Evolutionary conservation across 23 red algal species (phyloP).

Genomic region (Pyropia haitanensis): DNA sequence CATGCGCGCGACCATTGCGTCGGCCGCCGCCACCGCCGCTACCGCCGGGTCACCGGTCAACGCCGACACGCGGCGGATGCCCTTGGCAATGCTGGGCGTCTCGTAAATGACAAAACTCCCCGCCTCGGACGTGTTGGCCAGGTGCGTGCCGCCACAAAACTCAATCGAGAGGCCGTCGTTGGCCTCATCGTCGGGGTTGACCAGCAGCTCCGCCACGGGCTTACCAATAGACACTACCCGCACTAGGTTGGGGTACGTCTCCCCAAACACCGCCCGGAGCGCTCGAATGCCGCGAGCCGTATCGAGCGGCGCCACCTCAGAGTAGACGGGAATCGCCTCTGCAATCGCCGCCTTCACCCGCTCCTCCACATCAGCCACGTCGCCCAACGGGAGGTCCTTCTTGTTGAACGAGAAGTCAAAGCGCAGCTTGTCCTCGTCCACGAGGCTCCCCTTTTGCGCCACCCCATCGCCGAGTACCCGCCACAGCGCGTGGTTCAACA

Average conservation of each 20-base stretch:
- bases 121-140: constrained; percentile 78
- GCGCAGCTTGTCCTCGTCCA: constrained; percentile 88
- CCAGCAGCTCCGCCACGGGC: constrained; percentile 69
- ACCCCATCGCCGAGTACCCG: constrained; percentile 67
- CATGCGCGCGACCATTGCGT: constrained; percentile 23
- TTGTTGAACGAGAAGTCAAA: constrained; percentile 92
- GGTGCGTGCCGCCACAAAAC: constrained; percentile 94
- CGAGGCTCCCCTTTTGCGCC: constrained; percentile 83
- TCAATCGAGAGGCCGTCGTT: constrained; percentile 70
- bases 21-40: constrained; percentile 23
- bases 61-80: constrained; percentile 77
- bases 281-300: constrained; percentile 64
- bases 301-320: constrained; percentile 42
- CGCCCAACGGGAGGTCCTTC: not conserved
- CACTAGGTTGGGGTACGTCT: constrained; percentile 93
- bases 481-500: constrained; percentile 89
- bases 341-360: constrained; percentile 27
- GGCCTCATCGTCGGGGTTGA: constrained; percentile 57
- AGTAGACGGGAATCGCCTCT: constrained; percentile 50
- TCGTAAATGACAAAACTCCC: constrained; percentile 67
- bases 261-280: constrained; percentile 89
- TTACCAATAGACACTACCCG: constrained; percentile 83
- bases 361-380: constrained; percentile 60
- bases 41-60: constrained; percentile 64
- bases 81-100: constrained; percentile 69